Conservation (phyloP, 2,329 filamentous ascomycete genomes). For the Paecilomyces dactylethromorphus region DNA sequence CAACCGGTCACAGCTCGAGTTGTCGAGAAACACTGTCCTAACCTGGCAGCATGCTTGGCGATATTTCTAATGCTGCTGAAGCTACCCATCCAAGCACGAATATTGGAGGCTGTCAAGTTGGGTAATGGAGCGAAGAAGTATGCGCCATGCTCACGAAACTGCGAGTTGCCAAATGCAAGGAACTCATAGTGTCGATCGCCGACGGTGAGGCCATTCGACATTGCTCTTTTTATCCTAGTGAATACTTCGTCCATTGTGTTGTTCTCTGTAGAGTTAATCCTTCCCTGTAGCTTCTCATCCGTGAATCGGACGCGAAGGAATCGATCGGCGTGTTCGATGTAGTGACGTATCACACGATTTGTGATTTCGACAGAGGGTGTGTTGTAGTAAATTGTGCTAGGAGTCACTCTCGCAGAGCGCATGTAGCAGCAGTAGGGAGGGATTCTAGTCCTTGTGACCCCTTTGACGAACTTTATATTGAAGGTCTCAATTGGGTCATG, state of each 20-base stretch:
- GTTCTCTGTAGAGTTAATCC: slow-evolving; percentile 52
- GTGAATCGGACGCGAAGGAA: slow-evolving; percentile 88
- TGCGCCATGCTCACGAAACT: slow-evolving; percentile 83
- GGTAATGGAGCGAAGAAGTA: slow-evolving; percentile 81
- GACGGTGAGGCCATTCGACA: slow-evolving; percentile 73
- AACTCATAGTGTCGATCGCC: slow-evolving; percentile 81
- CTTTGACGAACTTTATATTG: slow-evolving; percentile 38
- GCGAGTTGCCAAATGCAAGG: slow-evolving; percentile 89
- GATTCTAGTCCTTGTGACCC: slow-evolving; percentile 47
- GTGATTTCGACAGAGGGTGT: slow-evolving; percentile 78
- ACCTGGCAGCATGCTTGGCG: slow-evolving; percentile 82
- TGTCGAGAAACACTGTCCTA: slow-evolving; percentile 95
- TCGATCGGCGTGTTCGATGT: slow-evolving; percentile 60
- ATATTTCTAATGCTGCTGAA: slow-evolving; percentile 74
- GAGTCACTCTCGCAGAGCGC: slow-evolving; percentile 73
- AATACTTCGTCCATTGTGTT: slow-evolving; percentile 64
- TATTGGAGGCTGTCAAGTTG: slow-evolving; percentile 63
- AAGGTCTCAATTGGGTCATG: slow-evolving; percentile 71
- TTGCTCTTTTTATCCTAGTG: slow-evolving; percentile 62
- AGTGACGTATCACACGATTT: slow-evolving; percentile 77
- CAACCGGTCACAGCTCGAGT: slow-evolving; percentile 67
- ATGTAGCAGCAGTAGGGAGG: slow-evolving; percentile 69
- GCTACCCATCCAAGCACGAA: slow-evolving; percentile 79
- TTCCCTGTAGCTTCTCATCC: slow-evolving; percentile 64
- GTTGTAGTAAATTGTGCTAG: slow-evolving; percentile 71